Evolutionary conservation across 495 filamentous ascomycete species (phyloP), one percentile per base, ranked within the genome.

Genomic region (Bacidia gigantensis): DNA sequence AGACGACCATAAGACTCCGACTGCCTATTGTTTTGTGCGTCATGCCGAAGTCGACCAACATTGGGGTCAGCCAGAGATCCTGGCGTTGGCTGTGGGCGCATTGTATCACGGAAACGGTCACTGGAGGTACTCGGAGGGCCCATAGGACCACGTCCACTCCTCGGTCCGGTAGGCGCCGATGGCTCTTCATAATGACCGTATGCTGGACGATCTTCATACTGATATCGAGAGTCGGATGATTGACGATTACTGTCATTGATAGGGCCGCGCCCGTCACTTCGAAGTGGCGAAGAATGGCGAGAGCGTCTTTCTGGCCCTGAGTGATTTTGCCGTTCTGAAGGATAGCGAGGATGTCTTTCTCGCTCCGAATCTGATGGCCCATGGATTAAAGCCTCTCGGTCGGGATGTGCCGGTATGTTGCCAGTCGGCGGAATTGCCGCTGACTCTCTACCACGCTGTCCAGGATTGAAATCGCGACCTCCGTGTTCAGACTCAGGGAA

Each of bases 1-100:
- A 62, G 55, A 3, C 60, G 45, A 20, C 60, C 60, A 52, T 62
- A 62, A 14, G 58, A 60, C 26, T 62, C 60, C 20, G 51, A 44
- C 40, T 58, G 60, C 38, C 56, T 41, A 12, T 40, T 51, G 42
- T 49, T 47, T 11, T 12, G 50, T 11, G 57, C 39, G 12, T 62
- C 60, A 40, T 62, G 54, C 48, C 49, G 56, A 11, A 58, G 50
- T 47, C 60, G 54, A 21, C 59, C 60, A 48, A 53, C 52, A 38
- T 52, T 60, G 7, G 55, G 49, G 46, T 62, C 60, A 22, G 46
- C 26, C n/a, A n/a, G n/a, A n/a, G n/a, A n/a, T n/a, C n/a, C n/a
- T n/a, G 1, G 60, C 26, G 26, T 54, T 47, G 32, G 29, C 42
- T 11, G 35, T 21, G 53, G 26, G 42, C 52, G 56, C 39, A 59